A percentile compares a stretch with the other conserved stretches of the same genome.
These are phyloP conservation scores for Vanrija sp. DNA, from an alignment of 1,284 basidiomycete genomes.

Conservation along the genomic window DNA sequence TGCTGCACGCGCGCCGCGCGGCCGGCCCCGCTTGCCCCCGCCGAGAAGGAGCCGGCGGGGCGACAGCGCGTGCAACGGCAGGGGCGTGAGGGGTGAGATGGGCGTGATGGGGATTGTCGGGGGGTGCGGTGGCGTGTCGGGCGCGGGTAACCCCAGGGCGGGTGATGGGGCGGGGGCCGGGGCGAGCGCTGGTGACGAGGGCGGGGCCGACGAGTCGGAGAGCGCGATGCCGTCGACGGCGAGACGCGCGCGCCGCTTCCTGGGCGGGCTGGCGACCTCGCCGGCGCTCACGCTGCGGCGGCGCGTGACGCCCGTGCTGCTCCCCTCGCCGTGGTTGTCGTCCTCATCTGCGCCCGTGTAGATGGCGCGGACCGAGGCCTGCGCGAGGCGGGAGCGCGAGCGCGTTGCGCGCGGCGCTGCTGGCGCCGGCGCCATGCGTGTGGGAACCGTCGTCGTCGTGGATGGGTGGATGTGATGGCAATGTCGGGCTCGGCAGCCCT, in stretches of 20 bases:
- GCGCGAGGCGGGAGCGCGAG: too few relatives aligned
- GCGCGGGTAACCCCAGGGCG: too few relatives aligned
- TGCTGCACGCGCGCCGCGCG: background rate
- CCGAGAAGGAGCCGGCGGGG: background rate
- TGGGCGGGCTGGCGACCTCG: background rate
- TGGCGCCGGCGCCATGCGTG: too few relatives aligned
- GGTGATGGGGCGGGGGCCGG: too few relatives aligned
- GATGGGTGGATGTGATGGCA: too few relatives aligned
- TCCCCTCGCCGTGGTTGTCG: constrained; percentile 11
- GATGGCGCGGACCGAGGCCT: too few relatives aligned
- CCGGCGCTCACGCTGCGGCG: background rate
- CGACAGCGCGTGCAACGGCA: too few relatives aligned
- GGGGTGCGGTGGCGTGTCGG: background rate
- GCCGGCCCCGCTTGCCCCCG: constrained; percentile 1
- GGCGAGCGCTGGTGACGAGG: background rate
- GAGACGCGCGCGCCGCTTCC: background rate
- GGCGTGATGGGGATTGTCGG: background rate
- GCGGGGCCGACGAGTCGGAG: background rate
- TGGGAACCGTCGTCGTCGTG: too few relatives aligned
- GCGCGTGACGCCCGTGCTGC: constrained; percentile 11
- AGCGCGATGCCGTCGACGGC: background rate
- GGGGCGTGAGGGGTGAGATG: too few relatives aligned
- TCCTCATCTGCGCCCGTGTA: too few relatives aligned
- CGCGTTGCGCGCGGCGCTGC: too few relatives aligned
- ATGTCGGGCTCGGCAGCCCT: too few relatives aligned